phyloP scores from a whole-genome alignment of 208 protist genomes.

The Sergeia podlipaevii region DNA sequence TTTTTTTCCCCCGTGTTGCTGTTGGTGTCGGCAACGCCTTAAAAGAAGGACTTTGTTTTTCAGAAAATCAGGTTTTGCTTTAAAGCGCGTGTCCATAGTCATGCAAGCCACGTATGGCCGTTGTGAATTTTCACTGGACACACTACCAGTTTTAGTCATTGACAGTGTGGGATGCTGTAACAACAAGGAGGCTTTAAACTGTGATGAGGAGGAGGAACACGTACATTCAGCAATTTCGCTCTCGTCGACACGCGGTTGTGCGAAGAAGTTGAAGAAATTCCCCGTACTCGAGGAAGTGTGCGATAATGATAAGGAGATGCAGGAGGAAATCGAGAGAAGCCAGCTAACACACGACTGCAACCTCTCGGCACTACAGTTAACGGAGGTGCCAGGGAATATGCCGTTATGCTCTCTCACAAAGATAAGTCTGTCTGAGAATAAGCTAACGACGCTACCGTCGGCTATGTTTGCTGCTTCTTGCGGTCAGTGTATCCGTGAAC shows the following conservation, averaged over 20 bases:
- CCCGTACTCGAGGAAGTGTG: not conserved
- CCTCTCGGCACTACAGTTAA: conserved; percentile 47
- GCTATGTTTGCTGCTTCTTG: conserved; percentile 35
- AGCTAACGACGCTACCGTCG: conserved; percentile 32
- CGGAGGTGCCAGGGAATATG: conserved; percentile 24
- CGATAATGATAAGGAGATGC: conserved; percentile 30
- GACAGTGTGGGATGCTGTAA: too few relatives aligned
- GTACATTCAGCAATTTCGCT: conserved; percentile 5
- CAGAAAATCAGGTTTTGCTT: too few relatives aligned
- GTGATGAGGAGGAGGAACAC: too few relatives aligned
- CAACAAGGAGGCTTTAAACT: too few relatives aligned
- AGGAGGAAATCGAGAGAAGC: conserved; percentile 44
- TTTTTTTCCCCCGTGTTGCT: too few relatives aligned
- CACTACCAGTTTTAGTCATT: too few relatives aligned
- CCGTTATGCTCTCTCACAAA: conserved; percentile 30
- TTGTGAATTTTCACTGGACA: too few relatives aligned
- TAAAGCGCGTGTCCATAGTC: too few relatives aligned
- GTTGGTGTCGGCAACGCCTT: too few relatives aligned
- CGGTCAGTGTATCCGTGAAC: conserved; percentile 25
- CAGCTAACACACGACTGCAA: conserved; percentile 44
- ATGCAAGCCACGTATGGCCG: too few relatives aligned
- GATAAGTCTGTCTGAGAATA: conserved; percentile 63
- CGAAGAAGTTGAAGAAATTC: not conserved
- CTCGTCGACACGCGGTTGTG: conserved; percentile 3
- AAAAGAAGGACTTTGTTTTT: too few relatives aligned